Percentiles rank a stretch among this genome's conserved stretches.
phyloP scores from a whole-genome alignment of 148 eudicot genomes.

The Pouteria glomerata region DNA sequence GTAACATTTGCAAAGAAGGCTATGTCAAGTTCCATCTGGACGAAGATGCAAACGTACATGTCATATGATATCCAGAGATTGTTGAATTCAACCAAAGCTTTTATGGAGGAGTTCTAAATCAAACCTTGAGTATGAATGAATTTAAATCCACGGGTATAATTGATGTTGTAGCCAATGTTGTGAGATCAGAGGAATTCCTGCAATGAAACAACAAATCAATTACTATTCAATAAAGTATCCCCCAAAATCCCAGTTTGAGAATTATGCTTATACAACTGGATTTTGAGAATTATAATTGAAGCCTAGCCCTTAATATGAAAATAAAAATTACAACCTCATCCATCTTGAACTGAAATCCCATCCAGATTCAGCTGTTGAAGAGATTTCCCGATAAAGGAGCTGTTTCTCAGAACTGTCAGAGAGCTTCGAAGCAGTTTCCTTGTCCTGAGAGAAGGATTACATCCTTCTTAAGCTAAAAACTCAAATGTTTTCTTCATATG shows the following conservation, averaged over 20 bases:
- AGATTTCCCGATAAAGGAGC: constrained; percentile 66
- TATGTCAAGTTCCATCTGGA: constrained; percentile 93
- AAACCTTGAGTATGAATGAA: constrained; percentile 80
- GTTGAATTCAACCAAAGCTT: background rate
- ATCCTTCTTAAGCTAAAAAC: background rate
- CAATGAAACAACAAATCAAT: constrained; percentile 6
- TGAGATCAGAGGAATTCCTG: constrained; percentile 79
- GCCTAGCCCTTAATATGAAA: background rate
- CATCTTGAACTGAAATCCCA: constrained; percentile 98
- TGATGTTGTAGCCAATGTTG: constrained; percentile 71
- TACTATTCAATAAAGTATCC: background rate
- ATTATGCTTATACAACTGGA: background rate
- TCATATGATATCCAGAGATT: background rate
- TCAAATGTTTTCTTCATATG: background rate
- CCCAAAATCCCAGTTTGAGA: background rate
- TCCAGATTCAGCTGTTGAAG: constrained; percentile 92
- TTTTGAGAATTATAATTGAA: background rate
- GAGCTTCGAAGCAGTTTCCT: constrained; percentile 57
- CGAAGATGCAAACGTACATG: background rate
- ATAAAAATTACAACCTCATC: no score
- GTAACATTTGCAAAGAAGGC: constrained; percentile 50
- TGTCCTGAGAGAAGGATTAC: constrained; percentile 47
- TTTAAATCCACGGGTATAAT: constrained; percentile 89
- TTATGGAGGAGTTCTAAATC: background rate
- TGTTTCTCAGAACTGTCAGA: constrained; percentile 34